Base-by-base conservation (phyloP, 495 filamentous ascomycete species). In the Penicillium chermesinum region DNA sequence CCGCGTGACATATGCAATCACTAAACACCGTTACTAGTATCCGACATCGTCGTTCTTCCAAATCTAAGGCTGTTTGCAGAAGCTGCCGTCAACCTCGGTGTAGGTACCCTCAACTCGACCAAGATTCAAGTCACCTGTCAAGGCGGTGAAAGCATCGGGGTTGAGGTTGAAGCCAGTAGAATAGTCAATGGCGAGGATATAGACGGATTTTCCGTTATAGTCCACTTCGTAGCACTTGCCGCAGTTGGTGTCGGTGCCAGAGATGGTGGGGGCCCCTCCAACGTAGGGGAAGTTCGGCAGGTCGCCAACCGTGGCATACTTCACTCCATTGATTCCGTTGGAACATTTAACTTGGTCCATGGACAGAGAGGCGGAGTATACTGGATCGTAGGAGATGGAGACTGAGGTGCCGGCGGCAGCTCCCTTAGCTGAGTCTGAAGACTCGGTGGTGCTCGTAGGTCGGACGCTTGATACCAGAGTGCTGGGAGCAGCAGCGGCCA, bases 171-270 rank as follows among this genome's bases (percentile, higher is more conserved):
- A 81, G 2, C 83, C 84, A 16, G 48, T 15, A 0, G 52, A 69
- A 8, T 80, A 69, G 66, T 91, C 87, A 49, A 91, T 72, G 18
- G 79, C 87, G 9, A 80, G 69, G 7, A 91, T 65, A 56, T 82
- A 75, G 67, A 91, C 75, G 15, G 72, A 81, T 45, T 71, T 66
- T 54, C 77, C 74, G 20, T 53, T 63, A 62, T 78, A 91, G 12
- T 70, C 74, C 38, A 88, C 64, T 38, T 65, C 44, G 69, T 82
- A 91, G 75, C 87, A 91, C 8, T 77, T 78, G 45, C 87, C 86
- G 67, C 87, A 91, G 52, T 68, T 69, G 49, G 61, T 69, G 76
- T 83, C 71, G 81, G 78, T 86, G 30, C 76, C 79, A 2, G 61
- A 53, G 16, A 89, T 72, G 19, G 77, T 79, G 25, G 72, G 69